Evolutionary conservation across 164 flowering plant species (phyloP).

Genomic region (Santalum album): DNA sequence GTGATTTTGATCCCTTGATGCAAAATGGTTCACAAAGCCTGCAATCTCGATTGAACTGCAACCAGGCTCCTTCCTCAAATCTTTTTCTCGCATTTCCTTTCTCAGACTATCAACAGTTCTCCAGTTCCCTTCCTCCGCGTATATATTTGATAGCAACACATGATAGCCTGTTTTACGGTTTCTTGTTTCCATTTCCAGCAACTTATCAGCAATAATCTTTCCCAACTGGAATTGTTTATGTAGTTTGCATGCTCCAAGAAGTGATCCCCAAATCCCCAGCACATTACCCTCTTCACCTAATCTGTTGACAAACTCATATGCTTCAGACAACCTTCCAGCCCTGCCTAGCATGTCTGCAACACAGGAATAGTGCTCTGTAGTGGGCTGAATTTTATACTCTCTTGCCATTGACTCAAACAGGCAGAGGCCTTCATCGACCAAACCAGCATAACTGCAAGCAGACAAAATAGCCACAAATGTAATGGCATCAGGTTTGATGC

Average conservation of each 20-base stretch:
- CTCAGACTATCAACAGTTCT: slow-evolving; percentile 49
- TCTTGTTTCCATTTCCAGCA: slow-evolving; percentile 42
- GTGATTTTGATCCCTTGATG: slow-evolving; percentile 55
- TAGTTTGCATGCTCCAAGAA: slow-evolving; percentile 69
- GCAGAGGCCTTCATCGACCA: slow-evolving; percentile 70
- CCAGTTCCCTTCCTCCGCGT: slow-evolving; percentile 74
- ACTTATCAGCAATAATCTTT: slow-evolving; percentile 40
- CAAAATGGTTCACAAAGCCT: slow-evolving; percentile 39
- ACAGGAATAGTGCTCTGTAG: slow-evolving; percentile 70
- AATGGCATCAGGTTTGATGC: slow-evolving; percentile 60
- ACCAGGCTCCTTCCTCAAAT: slow-evolving; percentile 63
- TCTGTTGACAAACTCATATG: slow-evolving; percentile 50
- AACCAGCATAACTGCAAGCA: slow-evolving; percentile 74
- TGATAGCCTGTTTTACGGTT: slow-evolving; percentile 52
- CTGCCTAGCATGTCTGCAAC: slow-evolving; percentile 86
- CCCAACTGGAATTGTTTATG: slow-evolving; percentile 61
- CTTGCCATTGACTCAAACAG: slow-evolving; percentile 61
- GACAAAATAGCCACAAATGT: slow-evolving; percentile 76
- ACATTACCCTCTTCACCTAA: slow-evolving; percentile 52
- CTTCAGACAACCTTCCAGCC: slow-evolving; percentile 72
- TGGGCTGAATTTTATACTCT: slow-evolving; percentile 38
- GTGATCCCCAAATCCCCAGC: slow-evolving; percentile 76
- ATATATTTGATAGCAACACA: slow-evolving; percentile 71
- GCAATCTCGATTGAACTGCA: slow-evolving; percentile 70
- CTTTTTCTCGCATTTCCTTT: slow-evolving; percentile 59